Conservation (phyloP, 495 filamentous ascomycete genomes). For the Penicillium nucicola region DNA sequence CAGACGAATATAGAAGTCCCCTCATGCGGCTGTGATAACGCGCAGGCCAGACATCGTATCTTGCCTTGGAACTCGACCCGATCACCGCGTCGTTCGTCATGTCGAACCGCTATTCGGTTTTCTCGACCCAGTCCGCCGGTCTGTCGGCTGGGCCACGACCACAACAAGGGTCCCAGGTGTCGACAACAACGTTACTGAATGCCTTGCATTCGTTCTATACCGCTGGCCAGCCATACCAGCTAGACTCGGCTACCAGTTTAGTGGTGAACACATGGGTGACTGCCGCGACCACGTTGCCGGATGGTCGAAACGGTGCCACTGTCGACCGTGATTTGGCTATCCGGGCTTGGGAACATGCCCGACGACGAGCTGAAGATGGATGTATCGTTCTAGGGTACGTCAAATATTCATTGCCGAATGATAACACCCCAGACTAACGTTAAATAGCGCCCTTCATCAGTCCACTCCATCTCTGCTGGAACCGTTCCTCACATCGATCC, state of each 20-base stretch:
- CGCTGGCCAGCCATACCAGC: slow-evolving; percentile 71
- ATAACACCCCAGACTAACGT: neutral
- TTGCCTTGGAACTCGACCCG: neutral
- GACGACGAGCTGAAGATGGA: slow-evolving; percentile 90
- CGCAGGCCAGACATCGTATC: slow-evolving; percentile 4
- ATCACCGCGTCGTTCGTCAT: slow-evolving; percentile 41
- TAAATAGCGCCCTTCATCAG: slow-evolving; percentile 72
- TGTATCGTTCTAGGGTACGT: slow-evolving; percentile 84
- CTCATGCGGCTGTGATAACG: slow-evolving; percentile 13
- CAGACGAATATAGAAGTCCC: neutral
- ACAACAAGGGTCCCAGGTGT: slow-evolving; percentile 74
- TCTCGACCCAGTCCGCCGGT: slow-evolving; percentile 70
- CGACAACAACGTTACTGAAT: slow-evolving; percentile 89
- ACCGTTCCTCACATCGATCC: slow-evolving; percentile 78
- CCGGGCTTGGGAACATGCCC: slow-evolving; percentile 94
- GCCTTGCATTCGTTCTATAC: slow-evolving; percentile 85
- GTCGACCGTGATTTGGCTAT: slow-evolving; percentile 76
- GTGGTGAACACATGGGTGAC: slow-evolving; percentile 96
- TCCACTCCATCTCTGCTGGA: slow-evolving; percentile 81
- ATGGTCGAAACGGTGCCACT: slow-evolving; percentile 68
- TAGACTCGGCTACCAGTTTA: slow-evolving; percentile 88
- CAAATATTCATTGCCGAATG: neutral
- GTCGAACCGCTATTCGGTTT: slow-evolving; percentile 84
- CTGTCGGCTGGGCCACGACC: slow-evolving; percentile 51
- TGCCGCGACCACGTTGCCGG: slow-evolving; percentile 60